Evolutionary conservation across 2,329 filamentous ascomycete species (phyloP).

Genomic region (Diaporthe batatas): DNA sequence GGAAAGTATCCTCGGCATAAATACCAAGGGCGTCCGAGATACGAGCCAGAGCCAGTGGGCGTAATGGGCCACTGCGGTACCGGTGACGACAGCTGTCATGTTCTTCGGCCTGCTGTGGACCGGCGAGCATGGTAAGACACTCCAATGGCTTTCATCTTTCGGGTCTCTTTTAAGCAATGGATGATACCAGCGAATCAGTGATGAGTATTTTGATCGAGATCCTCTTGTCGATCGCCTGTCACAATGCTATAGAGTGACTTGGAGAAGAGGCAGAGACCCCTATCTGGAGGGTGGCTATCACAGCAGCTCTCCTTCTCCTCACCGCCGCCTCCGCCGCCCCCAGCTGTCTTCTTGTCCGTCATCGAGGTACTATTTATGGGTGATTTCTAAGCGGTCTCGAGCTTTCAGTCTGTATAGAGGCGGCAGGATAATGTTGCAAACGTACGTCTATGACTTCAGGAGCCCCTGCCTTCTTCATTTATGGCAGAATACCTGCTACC

Average conservation of each 20-base stretch:
- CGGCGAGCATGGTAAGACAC: slow-evolving; percentile 55
- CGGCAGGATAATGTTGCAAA: neutral
- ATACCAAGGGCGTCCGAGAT: slow-evolving; percentile 59
- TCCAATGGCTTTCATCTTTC: slow-evolving; percentile 44
- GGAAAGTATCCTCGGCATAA: slow-evolving; percentile 66
- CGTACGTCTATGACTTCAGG: neutral
- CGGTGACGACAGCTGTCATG: slow-evolving; percentile 59
- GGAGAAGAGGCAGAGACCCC: neutral
- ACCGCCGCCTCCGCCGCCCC: neutral
- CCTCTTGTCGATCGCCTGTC: neutral
- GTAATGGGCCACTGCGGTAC: slow-evolving; percentile 64
- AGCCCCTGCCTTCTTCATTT: neutral
- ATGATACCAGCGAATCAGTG: neutral
- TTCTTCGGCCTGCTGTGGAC: slow-evolving; percentile 58
- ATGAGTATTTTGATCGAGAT: neutral
- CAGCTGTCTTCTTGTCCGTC: neutral
- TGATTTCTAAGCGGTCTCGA: neutral
- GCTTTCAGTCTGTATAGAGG: too few relatives aligned
- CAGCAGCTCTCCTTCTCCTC: neutral
- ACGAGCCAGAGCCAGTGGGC: slow-evolving; percentile 54
- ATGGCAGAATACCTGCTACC: neutral
- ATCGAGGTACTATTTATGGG: neutral
- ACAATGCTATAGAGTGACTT: neutral
- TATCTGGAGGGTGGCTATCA: neutral
- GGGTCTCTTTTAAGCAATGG: neutral